Evolutionary conservation across 352 stramenopile species (phyloP).

Genomic region (Phytophthora sp.): DNA sequence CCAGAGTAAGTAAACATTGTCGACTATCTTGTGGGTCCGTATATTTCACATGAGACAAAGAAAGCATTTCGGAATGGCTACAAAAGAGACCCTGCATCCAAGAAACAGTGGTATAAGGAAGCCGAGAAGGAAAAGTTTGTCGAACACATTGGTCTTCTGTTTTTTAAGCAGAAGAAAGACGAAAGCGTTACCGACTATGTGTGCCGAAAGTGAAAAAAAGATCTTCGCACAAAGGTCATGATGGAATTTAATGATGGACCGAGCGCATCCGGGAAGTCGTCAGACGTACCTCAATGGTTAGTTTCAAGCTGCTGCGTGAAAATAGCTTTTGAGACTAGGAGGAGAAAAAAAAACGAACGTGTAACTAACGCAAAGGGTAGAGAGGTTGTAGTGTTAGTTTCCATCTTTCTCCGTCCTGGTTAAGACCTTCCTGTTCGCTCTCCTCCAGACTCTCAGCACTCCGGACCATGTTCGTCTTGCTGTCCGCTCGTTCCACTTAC

Average conservation of each 20-base stretch:
- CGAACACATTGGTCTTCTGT: not conserved
- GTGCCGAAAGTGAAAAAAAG: not conserved
- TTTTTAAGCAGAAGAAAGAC: not conserved
- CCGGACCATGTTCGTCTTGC: not conserved
- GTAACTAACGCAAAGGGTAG: not conserved
- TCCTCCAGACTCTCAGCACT: not conserved
- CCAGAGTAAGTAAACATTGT: not conserved
- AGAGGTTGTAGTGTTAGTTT: not conserved
- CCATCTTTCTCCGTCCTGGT: not conserved
- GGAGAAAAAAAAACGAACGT: not conserved
- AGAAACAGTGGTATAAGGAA: not conserved
- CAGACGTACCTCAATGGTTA: slow-evolving; percentile 2
- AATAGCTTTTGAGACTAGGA: not conserved
- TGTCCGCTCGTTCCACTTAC: not conserved
- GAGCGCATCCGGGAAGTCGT: slow-evolving; percentile 4
- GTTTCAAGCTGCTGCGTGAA: not conserved
- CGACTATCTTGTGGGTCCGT: not conserved
- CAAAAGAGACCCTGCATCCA: not conserved
- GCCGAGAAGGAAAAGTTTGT: not conserved
- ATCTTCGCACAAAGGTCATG: slow-evolving; percentile 4
- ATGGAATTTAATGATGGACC: slow-evolving; percentile 7
- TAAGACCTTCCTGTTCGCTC: not conserved
- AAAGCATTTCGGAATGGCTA: not conserved
- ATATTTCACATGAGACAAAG: not conserved
- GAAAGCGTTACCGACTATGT: not conserved